phyloP scores from a whole-genome alignment of 2,329 filamentous ascomycete species.

The Biscogniauxia marginata region DNA sequence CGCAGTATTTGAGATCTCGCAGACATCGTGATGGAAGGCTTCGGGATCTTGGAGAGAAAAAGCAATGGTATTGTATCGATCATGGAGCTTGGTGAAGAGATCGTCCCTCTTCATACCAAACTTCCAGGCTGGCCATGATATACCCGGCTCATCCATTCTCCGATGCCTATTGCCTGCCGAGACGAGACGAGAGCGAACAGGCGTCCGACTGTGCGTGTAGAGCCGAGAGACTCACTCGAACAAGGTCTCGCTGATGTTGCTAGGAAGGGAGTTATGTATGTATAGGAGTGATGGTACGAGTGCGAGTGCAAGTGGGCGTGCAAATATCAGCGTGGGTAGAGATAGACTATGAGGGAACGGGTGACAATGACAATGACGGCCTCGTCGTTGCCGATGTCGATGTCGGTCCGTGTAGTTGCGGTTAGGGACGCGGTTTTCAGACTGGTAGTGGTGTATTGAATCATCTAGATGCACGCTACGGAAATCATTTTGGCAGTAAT shows the following conservation, averaged over 20 bases:
- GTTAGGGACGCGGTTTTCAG: constrained; percentile 16
- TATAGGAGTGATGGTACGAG: no score
- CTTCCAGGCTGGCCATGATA: constrained; percentile 60
- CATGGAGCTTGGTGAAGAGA: constrained; percentile 56
- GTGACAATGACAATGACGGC: no score
- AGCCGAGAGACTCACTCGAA: no score
- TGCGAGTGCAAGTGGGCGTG: no score
- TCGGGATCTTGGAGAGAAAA: constrained; percentile 58
- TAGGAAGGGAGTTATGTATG: no score
- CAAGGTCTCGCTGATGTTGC: no score
- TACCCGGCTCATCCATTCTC: constrained; percentile 55
- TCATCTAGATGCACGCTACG: constrained; percentile 32
- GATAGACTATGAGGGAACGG: no score
- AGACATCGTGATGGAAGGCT: constrained; percentile 61
- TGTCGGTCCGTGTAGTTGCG: no score
- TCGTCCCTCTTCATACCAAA: constrained; percentile 61
- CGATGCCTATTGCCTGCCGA: constrained; percentile 2
- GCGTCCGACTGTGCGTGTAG: no score
- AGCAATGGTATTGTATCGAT: constrained; percentile 59
- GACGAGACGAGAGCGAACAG: no score
- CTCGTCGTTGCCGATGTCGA: no score
- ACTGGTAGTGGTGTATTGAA: constrained; percentile 18
- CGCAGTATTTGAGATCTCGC: constrained; percentile 54
- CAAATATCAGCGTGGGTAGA: no score
- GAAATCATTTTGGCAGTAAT: constrained; percentile 25